A percentile compares a stretch with the other conserved stretches of the same genome.
These are phyloP conservation scores for Didymella arachidicola DNA, from an alignment of 2,329 filamentous ascomycete species.

Conservation along the genomic window DNA sequence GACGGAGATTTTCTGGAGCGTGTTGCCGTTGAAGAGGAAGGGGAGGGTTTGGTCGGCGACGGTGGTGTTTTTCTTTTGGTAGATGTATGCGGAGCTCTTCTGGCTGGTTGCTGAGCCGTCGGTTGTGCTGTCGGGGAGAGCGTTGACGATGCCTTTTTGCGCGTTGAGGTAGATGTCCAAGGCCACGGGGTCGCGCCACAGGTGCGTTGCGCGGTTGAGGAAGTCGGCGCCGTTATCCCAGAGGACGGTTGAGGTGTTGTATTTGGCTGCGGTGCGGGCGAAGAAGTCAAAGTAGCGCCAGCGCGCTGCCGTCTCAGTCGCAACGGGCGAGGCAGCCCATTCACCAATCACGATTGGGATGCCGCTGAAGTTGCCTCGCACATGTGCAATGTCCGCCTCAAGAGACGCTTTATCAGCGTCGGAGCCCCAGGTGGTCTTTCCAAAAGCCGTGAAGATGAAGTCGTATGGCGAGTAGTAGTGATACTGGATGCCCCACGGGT, in stretches of 20 bases:
- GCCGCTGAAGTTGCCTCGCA: slow-evolving; percentile 63
- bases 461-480: slow-evolving; percentile 67
- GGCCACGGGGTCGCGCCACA: slow-evolving; percentile 61
- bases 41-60: slow-evolving; percentile 56
- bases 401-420: slow-evolving; percentile 61
- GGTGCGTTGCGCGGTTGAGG: slow-evolving; percentile 58
- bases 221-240: slow-evolving; percentile 69
- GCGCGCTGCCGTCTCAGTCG: slow-evolving; percentile 63
- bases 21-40: slow-evolving; percentile 65
- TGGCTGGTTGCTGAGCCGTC: slow-evolving; percentile 58
- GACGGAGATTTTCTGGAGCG: slow-evolving; percentile 50
- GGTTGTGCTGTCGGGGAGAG: slow-evolving; percentile 61
- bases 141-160: slow-evolving; percentile 56
- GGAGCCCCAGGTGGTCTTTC: slow-evolving; percentile 67
- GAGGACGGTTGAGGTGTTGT: slow-evolving; percentile 61
- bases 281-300: slow-evolving; percentile 67
- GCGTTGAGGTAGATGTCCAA: slow-evolving; percentile 59
- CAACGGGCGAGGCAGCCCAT: slow-evolving; percentile 60
- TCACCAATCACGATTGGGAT: slow-evolving; percentile 66
- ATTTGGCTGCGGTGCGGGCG: slow-evolving; percentile 57
- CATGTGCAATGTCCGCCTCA: slow-evolving; percentile 58
- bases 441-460: slow-evolving; percentile 59
- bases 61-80: slow-evolving; percentile 59
- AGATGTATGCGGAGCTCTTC: slow-evolving; percentile 62
- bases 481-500: slow-evolving; percentile 68